Percentiles rank a stretch among this genome's conserved stretches.
phyloP scores from a whole-genome alignment of 495 filamentous ascomycete genomes.

The Oidiodendron maius region DNA sequence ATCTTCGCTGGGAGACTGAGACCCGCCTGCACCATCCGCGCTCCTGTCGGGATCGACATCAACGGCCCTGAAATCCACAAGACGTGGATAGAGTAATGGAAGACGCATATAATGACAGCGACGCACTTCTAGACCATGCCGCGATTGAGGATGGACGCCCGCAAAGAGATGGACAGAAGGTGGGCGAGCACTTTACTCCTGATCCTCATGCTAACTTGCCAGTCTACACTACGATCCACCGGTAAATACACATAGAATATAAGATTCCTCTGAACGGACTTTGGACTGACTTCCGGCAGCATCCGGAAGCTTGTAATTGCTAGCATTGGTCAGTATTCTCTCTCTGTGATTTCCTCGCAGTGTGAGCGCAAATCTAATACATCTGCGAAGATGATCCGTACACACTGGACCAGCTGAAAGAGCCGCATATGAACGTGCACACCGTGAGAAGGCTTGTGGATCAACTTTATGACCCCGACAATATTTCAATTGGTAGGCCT shows the following conservation, averaged over 20 bases:
- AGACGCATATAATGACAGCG: too few species aligned
- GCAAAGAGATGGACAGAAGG: too few species aligned
- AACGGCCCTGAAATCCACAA: too few species aligned
- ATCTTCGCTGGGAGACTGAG: too few species aligned
- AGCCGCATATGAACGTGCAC: conserved; percentile 66
- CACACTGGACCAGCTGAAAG: conserved; percentile 59
- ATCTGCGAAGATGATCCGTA: conserved; percentile 64
- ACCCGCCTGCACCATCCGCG: too few species aligned
- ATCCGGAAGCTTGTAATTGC: conserved; percentile 30
- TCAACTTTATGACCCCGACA: too few species aligned
- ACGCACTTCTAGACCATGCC: too few species aligned
- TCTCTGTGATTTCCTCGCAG: not conserved
- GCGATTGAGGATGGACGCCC: too few species aligned
- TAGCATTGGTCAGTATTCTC: conserved; percentile 23
- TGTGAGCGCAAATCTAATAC: conserved; percentile 1
- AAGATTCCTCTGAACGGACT: not conserved
- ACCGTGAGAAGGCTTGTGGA: conserved; percentile 59
- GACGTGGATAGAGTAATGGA: too few species aligned
- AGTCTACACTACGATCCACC: conserved; percentile 42
- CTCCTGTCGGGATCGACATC: too few species aligned
- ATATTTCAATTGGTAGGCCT: not conserved
- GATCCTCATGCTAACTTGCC: conserved; percentile 26
- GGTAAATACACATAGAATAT: conserved; percentile 16
- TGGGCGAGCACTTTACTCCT: too few species aligned
- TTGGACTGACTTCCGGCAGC: not conserved